These are phyloP conservation scores for Cyclostephanos tholiformis DNA, from an alignment of 108 stramenopile genomes.

Conservation along the genomic window DNA sequence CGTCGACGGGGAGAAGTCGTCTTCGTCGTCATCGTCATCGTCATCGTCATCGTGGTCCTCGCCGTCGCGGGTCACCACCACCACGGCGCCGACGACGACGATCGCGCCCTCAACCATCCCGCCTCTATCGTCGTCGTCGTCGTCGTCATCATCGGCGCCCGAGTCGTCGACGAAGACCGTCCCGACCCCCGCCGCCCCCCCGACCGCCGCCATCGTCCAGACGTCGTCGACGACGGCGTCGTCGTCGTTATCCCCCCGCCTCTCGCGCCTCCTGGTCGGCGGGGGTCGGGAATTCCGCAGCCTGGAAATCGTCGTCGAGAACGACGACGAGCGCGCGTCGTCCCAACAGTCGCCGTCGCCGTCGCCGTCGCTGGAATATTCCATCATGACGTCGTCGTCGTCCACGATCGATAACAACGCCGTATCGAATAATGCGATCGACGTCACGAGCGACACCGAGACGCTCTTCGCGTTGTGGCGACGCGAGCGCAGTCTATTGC, in stretches of 20 bases:
- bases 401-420: neutral
- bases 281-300: neutral
- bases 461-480: neutral
- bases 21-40: neutral
- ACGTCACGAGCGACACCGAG: neutral
- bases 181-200: too few relatives aligned
- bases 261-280: too few relatives aligned
- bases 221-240: too few relatives aligned
- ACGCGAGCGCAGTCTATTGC: neutral
- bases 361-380: neutral
- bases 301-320: neutral
- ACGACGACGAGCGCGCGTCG: neutral
- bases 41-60: neutral
- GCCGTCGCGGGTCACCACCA: too few relatives aligned
- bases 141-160: neutral
- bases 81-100: too few relatives aligned
- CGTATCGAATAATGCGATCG: neutral
- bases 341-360: neutral
- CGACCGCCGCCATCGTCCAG: too few relatives aligned
- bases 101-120: neutral
- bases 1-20: neutral
- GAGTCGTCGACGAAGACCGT: too few relatives aligned
- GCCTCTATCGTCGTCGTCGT: neutral
- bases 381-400: neutral
- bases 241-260: too few relatives aligned